phyloP scores from a whole-genome alignment of 1,284 basidiomycete species.

The Schizopora paradoxa region DNA sequence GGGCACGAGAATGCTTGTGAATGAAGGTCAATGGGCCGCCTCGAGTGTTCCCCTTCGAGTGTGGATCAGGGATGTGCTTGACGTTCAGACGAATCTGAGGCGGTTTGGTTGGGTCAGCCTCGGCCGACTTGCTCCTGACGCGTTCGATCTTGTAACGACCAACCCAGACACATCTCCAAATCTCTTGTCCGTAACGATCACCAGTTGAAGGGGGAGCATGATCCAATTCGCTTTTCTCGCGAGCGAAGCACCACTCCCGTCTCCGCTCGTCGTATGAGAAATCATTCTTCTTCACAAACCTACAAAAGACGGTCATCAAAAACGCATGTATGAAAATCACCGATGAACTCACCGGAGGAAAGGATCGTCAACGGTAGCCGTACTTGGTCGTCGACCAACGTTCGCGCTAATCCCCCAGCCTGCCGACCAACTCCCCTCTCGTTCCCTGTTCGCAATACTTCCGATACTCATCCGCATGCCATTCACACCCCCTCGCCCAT shows the following conservation, averaged over 20 bases:
- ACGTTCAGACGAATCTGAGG: constrained; percentile 64
- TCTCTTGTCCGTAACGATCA: constrained; percentile 51
- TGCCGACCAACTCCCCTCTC: constrained; percentile 17
- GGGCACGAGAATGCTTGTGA: constrained; percentile 72
- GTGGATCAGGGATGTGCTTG: constrained; percentile 48
- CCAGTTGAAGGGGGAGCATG: constrained; percentile 13
- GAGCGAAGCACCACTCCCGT: constrained; percentile 58
- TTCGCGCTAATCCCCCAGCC: constrained; percentile 20
- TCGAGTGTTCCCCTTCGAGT: constrained; percentile 33
- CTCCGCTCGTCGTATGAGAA: constrained; percentile 40
- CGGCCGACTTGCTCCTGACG: constrained; percentile 13
- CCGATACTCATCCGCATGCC: constrained; percentile 15
- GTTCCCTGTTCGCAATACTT: constrained; percentile 15
- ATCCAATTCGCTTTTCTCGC: constrained; percentile 42
- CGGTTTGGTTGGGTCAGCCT: constrained; percentile 47
- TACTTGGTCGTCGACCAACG: constrained; percentile 42
- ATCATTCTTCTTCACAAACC: constrained; percentile 34
- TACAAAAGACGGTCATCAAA: neutral
- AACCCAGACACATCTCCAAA: constrained; percentile 62
- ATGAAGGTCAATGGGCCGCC: constrained; percentile 62
- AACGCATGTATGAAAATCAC: neutral
- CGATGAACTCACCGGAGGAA: constrained; percentile 46
- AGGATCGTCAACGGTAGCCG: constrained; percentile 50
- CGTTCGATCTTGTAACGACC: constrained; percentile 61
- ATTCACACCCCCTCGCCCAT: constrained; percentile 15